Conservation (phyloP, 2,329 filamentous ascomycete genomes). For the Eutypella sp. region DNA sequence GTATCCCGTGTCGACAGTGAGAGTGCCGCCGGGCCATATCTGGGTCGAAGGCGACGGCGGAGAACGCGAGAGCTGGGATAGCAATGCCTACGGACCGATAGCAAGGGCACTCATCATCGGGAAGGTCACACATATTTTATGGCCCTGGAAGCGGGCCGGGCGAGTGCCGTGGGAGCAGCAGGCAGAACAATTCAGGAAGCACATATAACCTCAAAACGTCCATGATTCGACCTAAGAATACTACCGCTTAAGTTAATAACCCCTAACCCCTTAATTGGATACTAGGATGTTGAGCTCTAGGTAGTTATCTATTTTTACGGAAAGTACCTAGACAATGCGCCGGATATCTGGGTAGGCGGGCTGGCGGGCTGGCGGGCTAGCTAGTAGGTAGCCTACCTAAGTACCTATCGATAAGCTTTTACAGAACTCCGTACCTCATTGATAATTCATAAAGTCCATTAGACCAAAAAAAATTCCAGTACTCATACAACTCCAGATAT, state of each 20-base stretch:
- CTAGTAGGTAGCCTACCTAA: background rate
- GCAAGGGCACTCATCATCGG: constrained; percentile 71
- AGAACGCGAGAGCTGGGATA: constrained; percentile 68
- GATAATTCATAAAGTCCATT: too few relatives aligned
- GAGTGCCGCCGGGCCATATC: constrained; percentile 77
- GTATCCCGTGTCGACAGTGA: constrained; percentile 50
- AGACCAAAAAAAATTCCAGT: background rate
- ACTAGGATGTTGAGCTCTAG: too few relatives aligned
- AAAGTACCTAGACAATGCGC: background rate
- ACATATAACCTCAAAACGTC: constrained; percentile 3
- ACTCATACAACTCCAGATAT: background rate
- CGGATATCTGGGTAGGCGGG: background rate
- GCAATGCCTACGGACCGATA: constrained; percentile 85
- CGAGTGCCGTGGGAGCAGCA: constrained; percentile 55
- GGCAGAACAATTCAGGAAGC: constrained; percentile 20
- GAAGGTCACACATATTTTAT: constrained; percentile 66
- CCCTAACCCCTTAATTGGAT: too few relatives aligned
- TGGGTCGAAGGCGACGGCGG: constrained; percentile 93
- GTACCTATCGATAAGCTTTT: background rate
- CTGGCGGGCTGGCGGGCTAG: background rate
- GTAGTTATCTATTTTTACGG: background rate
- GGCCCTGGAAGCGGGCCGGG: constrained; percentile 58
- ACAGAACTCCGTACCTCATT: background rate
- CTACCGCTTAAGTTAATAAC: too few relatives aligned
- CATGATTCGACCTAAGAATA: too few relatives aligned